Conservation (phyloP, 306 rosid genomes). For the Mimosa pudica region DNA sequence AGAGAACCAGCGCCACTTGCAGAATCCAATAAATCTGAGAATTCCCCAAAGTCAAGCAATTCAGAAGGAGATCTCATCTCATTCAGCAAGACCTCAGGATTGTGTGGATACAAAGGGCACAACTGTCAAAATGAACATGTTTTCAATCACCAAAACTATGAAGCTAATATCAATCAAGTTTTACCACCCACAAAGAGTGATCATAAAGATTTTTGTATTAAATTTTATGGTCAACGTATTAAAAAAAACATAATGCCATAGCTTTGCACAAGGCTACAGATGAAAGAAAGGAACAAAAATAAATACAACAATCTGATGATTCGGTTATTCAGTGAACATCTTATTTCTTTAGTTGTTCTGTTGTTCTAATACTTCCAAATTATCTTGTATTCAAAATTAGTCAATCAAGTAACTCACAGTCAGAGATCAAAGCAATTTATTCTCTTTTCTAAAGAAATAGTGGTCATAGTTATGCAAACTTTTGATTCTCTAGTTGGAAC, state of each 20-base stretch:
- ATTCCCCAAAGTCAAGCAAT: constrained; percentile 95
- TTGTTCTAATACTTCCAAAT: background rate
- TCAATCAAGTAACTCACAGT: constrained; percentile 15
- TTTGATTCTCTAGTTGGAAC: background rate
- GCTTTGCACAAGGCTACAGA: background rate
- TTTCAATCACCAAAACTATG: constrained; percentile 22
- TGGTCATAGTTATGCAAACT: background rate
- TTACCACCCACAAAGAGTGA: background rate
- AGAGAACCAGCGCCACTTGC: constrained; percentile 71
- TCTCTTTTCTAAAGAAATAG: background rate
- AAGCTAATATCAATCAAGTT: background rate
- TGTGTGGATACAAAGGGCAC: constrained; percentile 97
- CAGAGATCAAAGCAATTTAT: background rate
- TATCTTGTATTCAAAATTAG: background rate
- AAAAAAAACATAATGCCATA: background rate
- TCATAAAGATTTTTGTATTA: background rate
- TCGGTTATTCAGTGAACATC: background rate
- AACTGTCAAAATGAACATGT: constrained; percentile 56
- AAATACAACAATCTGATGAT: background rate
- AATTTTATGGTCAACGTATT: background rate
- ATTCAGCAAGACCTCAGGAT: constrained; percentile 84
- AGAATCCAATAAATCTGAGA: constrained; percentile 92
- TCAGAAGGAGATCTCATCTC: constrained; percentile 98
- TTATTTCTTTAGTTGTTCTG: background rate
- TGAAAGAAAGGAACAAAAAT: background rate